Percentiles rank a stretch among this genome's conserved stretches.
Conservation (phyloP, 257 asterid genomes). For the Primulina huaijiensis region DNA sequence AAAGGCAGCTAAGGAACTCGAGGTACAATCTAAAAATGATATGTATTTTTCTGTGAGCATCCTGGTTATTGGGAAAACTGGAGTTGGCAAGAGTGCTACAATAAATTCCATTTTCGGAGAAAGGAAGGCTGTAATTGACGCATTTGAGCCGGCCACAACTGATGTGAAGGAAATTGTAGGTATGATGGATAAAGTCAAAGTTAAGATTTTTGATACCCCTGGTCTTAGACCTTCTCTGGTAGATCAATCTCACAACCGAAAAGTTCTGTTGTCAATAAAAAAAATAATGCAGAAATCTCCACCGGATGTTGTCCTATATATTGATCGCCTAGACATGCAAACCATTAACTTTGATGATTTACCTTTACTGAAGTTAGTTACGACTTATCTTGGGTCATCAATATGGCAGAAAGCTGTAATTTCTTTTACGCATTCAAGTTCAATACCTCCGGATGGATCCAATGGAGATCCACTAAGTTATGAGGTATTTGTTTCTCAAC, state of each 20-base stretch:
- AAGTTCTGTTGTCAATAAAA: constrained; percentile 50
- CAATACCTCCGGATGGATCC: constrained; percentile 66
- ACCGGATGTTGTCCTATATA: constrained; percentile 73
- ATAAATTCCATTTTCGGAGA: constrained; percentile 75
- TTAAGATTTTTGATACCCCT: constrained; percentile 80
- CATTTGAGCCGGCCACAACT: constrained; percentile 67
- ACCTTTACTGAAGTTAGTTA: constrained; percentile 47
- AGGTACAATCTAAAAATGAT: constrained; percentile 34
- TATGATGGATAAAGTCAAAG: constrained; percentile 44
- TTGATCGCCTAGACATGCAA: constrained; percentile 67
- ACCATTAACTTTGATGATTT: constrained; percentile 45
- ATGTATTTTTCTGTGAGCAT: constrained; percentile 41
- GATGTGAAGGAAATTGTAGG: constrained; percentile 52
- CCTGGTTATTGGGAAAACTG: constrained; percentile 81
- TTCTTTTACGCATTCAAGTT: constrained; percentile 69
- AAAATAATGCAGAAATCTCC: constrained; percentile 47
- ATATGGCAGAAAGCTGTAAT: constrained; percentile 58
- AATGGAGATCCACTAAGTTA: constrained; percentile 46
- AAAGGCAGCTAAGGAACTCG: constrained; percentile 40
- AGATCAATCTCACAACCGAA: constrained; percentile 53
- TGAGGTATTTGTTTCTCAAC: constrained; percentile 43
- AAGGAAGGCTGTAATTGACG: constrained; percentile 38
- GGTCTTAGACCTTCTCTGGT: constrained; percentile 53
- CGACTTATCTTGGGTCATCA: constrained; percentile 61
- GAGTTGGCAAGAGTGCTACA: constrained; percentile 96